Evolutionary conservation across 2,329 filamentous ascomycete species (phyloP).

Genomic region (Phyllachora maydis): DNA sequence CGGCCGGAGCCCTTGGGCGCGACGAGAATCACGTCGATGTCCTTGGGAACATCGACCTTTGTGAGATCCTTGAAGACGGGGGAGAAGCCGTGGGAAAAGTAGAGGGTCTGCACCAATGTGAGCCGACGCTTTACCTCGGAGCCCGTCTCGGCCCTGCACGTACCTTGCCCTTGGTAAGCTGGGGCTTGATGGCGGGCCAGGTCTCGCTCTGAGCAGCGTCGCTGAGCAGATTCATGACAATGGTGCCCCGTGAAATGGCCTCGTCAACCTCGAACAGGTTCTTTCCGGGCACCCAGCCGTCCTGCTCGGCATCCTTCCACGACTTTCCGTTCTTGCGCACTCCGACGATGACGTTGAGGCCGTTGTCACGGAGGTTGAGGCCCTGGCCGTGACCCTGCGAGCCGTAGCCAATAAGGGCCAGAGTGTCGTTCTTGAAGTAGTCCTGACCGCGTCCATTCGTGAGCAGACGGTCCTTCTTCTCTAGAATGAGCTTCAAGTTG

Average conservation of each 20-base stretch:
- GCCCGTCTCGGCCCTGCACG: slow-evolving; percentile 7
- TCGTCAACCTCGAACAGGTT: slow-evolving; percentile 98
- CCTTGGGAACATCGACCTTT: slow-evolving; percentile 88
- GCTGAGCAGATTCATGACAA: slow-evolving; percentile 97
- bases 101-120: slow-evolving; percentile 66
- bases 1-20: slow-evolving; percentile 98
- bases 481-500: slow-evolving; percentile 5
- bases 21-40: slow-evolving; percentile 98
- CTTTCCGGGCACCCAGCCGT: slow-evolving; percentile 96
- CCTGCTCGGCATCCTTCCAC: slow-evolving; percentile 92
- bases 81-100: slow-evolving; percentile 99
- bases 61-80: slow-evolving; percentile 99
- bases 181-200: slow-evolving; percentile 95
- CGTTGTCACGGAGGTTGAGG: slow-evolving; percentile 98
- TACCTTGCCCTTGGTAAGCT: slow-evolving; percentile 97
- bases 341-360: slow-evolving; percentile 96
- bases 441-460: no score
- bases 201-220: slow-evolving; percentile 98
- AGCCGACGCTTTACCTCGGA: no score
- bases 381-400: slow-evolving; percentile 98
- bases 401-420: slow-evolving; percentile 95
- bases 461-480: slow-evolving; percentile 2
- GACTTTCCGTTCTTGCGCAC: slow-evolving; percentile 96
- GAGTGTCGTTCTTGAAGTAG: slow-evolving; percentile 99
- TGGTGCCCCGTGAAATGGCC: slow-evolving; percentile 80